Evolutionary conservation across 2,329 filamentous ascomycete genomes (phyloP).

Genomic region (Lanzia echinophila): DNA sequence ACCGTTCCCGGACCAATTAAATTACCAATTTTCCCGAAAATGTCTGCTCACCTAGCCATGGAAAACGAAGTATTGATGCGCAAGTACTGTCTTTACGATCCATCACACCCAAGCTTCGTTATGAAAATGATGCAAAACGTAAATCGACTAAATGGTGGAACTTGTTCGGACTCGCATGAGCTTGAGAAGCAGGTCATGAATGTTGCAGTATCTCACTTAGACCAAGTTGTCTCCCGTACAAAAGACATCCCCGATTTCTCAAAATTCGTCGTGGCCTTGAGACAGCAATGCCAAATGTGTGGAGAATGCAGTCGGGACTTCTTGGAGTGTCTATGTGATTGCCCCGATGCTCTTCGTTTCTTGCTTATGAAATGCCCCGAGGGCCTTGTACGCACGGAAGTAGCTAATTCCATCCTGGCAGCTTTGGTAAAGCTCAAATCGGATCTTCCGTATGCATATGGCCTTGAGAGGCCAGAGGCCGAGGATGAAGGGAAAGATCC

Average conservation of each 20-base stretch:
- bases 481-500: conserved; percentile 29
- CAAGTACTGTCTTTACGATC: conserved; percentile 74
- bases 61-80: conserved; percentile 71
- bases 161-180: conserved; percentile 43
- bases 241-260: conserved; percentile 62
- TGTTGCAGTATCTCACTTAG: conserved; percentile 58
- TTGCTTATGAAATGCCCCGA: conserved; percentile 58
- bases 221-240: conserved; percentile 66
- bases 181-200: conserved; percentile 46
- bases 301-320: conserved; percentile 51
- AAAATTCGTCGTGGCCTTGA: conserved; percentile 45
- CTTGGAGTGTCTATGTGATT: conserved; percentile 53
- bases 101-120: conserved; percentile 62
- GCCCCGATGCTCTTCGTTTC: conserved; percentile 53
- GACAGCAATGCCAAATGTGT: conserved; percentile 43
- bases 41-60: conserved; percentile 54
- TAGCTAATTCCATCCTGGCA: conserved; percentile 44
- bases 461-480: conserved; percentile 24
- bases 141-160: conserved; percentile 39
- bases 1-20: conserved; percentile 37
- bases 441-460: conserved; percentile 42
- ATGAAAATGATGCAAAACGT: conserved; percentile 53
- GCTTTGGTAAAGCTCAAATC: conserved; percentile 48
- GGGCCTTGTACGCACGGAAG: conserved; percentile 45
- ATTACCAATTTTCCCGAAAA: conserved; percentile 38